These are phyloP conservation scores for Nothopassalora personata DNA, from an alignment of 2,329 filamentous ascomycete species.

Conservation along the genomic window DNA sequence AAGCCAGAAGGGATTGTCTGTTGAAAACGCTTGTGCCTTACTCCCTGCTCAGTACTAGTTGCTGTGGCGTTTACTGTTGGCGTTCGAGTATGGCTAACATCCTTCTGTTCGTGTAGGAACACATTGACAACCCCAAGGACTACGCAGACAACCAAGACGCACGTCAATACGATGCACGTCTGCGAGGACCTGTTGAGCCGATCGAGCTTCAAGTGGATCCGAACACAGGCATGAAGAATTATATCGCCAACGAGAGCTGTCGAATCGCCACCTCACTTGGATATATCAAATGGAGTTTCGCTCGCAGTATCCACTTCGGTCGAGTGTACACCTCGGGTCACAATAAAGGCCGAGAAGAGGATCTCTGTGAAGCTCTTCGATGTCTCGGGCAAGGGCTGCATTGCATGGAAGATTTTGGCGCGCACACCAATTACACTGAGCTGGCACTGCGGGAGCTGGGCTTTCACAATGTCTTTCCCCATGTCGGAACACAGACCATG, in stretches of 20 bases:
- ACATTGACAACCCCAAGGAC: conserved; percentile 72
- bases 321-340: conserved; percentile 43
- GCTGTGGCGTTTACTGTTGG: too few species aligned
- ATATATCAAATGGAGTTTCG: conserved; percentile 46
- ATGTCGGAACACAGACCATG: conserved; percentile 44
- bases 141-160: conserved; percentile 88
- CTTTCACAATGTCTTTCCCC: conserved; percentile 48
- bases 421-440: conserved; percentile 53
- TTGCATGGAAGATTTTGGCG: conserved; percentile 51
- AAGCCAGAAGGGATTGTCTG: too few species aligned
- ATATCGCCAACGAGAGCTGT: conserved; percentile 86
- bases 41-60: too few species aligned
- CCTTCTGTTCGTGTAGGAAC: neutral
- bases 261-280: conserved; percentile 85
- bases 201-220: conserved; percentile 43
- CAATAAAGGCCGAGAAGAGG: conserved; percentile 40
- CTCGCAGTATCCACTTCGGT: conserved; percentile 46
- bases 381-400: conserved; percentile 51
- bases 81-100: too few species aligned
- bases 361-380: conserved; percentile 45
- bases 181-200: conserved; percentile 67
- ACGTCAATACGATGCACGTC: conserved; percentile 70
- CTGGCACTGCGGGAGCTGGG: conserved; percentile 49
- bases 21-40: too few species aligned
- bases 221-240: conserved; percentile 94